These are phyloP conservation scores for Cutaneotrichosporon cutaneum DNA, from an alignment of 1,284 basidiomycete genomes.

Conservation along the genomic window DNA sequence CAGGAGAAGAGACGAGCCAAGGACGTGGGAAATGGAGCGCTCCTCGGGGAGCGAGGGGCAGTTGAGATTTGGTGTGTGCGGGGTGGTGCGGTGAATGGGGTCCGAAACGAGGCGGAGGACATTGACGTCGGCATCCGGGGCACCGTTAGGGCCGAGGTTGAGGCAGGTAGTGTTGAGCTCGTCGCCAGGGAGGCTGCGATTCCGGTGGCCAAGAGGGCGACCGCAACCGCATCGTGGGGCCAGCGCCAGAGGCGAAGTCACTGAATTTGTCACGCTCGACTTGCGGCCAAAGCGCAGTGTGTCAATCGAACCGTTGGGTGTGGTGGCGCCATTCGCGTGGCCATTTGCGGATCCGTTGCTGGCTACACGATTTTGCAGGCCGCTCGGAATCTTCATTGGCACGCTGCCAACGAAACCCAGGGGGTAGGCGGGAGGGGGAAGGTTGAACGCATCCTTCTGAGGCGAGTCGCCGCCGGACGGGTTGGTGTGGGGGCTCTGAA, in stretches of 20 bases:
- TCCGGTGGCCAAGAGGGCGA: constrained; percentile 38
- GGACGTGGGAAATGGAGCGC: constrained; percentile 18
- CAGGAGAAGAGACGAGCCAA: constrained; percentile 35
- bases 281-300: constrained; percentile 50
- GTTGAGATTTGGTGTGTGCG: constrained; percentile 9
- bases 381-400: constrained; percentile 46
- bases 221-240: constrained; percentile 47
- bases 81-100: constrained; percentile 24
- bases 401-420: constrained; percentile 33
- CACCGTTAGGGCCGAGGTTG: constrained; percentile 33
- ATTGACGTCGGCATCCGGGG: constrained; percentile 18
- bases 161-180: constrained; percentile 32
- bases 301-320: constrained; percentile 41
- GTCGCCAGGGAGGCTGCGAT: constrained; percentile 1
- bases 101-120: constrained; percentile 32
- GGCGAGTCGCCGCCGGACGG: constrained; percentile 42
- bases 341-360: background rate
- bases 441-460: constrained; percentile 43
- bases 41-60: constrained; percentile 24
- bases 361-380: constrained; percentile 19
- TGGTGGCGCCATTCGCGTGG: constrained; percentile 17
- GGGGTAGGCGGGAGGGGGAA: constrained; percentile 46
- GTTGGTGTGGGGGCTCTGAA: constrained; percentile 45
- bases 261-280: constrained; percentile 42
- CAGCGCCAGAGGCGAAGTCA: constrained; percentile 48